phyloP scores from a whole-genome alignment of 2,329 filamentous ascomycete species.

The Cordyceps tenuipes region DNA sequence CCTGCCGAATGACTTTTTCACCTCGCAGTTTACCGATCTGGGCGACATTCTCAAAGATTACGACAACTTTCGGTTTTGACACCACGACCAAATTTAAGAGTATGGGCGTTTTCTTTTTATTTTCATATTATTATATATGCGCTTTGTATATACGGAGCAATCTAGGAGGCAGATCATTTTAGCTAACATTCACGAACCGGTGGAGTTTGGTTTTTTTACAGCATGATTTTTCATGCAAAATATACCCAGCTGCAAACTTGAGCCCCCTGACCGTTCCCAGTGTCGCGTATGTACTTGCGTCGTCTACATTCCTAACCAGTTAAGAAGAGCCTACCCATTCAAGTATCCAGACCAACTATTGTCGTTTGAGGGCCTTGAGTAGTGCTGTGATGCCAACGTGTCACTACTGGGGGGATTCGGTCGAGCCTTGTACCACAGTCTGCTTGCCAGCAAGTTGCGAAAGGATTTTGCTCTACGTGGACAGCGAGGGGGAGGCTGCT shows the following conservation, averaged over 20 bases:
- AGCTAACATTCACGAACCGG: no score
- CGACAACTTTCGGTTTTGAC: constrained; percentile 10
- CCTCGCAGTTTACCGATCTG: constrained; percentile 8
- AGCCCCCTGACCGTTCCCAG: not conserved
- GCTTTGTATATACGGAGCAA: not conserved
- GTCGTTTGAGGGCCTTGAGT: no score
- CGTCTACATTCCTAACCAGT: not conserved
- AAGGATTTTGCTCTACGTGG: not conserved
- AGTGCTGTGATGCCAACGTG: not conserved
- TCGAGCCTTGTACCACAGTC: not conserved
- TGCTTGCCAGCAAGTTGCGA: not conserved
- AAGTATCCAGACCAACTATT: no score
- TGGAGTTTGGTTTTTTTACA: not conserved
- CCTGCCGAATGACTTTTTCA: constrained; percentile 10
- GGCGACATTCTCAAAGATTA: constrained; percentile 11
- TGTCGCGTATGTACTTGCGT: not conserved
- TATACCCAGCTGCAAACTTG: not conserved
- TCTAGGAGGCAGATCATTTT: not conserved
- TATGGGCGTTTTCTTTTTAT: not conserved
- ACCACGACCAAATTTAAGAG: not conserved
- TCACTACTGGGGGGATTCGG: not conserved
- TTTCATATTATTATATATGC: not conserved
- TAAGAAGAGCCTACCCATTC: not conserved
- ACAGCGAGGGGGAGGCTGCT: not conserved
- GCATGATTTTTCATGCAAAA: not conserved